Percentiles rank a stretch among this genome's conserved stretches.
Conservation (phyloP, 176 grass and related monocot species). For the Hsuehochloa calcarea region DNA sequence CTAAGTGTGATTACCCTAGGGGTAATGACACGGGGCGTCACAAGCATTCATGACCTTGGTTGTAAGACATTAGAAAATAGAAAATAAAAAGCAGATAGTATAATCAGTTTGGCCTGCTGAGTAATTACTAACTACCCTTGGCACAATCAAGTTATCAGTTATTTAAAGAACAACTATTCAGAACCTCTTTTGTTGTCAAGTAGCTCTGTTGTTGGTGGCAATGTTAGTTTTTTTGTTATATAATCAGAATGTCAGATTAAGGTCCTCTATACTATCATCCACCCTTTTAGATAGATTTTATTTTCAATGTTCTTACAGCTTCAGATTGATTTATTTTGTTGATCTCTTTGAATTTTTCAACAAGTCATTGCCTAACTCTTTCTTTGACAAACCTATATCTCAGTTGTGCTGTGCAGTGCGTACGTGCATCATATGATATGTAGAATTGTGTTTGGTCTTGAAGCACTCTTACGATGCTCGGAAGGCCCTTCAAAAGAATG, state of each 20-base stretch:
- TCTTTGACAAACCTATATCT: neutral
- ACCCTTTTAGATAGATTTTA: neutral
- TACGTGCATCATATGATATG: neutral
- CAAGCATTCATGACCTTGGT: neutral
- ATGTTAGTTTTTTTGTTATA: neutral
- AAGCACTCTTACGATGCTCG: conserved; percentile 67
- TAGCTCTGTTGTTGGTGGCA: conserved; percentile 3
- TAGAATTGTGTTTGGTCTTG: conserved; percentile 13
- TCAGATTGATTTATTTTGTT: neutral
- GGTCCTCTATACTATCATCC: neutral
- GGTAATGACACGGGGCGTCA: too few relatives aligned
- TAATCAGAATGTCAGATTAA: neutral
- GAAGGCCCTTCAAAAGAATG: conserved; percentile 87
- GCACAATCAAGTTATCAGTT: neutral
- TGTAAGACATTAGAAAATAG: neutral
- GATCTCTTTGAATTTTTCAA: neutral
- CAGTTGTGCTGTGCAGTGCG: neutral
- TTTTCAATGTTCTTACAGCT: neutral
- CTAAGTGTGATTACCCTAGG: too few relatives aligned
- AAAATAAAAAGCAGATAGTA: neutral
- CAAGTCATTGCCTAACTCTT: neutral
- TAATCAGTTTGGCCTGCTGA: neutral
- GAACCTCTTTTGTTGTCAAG: neutral
- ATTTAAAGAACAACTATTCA: neutral
- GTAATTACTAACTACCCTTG: neutral